Percentiles rank a stretch among this genome's conserved stretches.
phyloP scores from a whole-genome alignment of 805 yeast species.

The Zygotorulaspora danielsina region DNA sequence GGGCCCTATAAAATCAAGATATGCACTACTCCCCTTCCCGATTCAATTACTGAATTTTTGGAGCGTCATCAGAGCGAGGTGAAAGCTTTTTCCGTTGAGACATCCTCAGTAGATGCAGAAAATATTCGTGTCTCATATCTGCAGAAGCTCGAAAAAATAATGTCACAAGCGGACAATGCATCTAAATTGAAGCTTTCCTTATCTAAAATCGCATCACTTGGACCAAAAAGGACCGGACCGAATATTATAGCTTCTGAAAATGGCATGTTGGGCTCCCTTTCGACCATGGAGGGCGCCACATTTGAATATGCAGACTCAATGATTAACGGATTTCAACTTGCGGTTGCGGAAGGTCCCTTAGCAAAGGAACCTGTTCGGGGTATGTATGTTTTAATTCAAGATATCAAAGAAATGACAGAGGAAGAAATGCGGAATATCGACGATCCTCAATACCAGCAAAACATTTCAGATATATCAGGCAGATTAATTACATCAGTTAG shows the following conservation, averaged over 20 bases:
- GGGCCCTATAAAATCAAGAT: constrained; percentile 46
- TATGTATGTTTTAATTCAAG: constrained; percentile 51
- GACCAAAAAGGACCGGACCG: constrained; percentile 72
- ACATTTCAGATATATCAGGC: constrained; percentile 54
- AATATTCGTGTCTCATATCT: constrained; percentile 28
- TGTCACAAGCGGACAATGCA: constrained; percentile 12
- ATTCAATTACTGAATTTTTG: constrained; percentile 46
- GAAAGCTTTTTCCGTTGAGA: constrained; percentile 23
- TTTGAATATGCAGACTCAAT: constrained; percentile 57
- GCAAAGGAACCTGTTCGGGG: constrained; percentile 88
- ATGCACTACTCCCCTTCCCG: constrained; percentile 53
- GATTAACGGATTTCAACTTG: constrained; percentile 78
- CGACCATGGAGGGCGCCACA: constrained; percentile 14
- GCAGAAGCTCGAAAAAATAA: constrained; percentile 30
- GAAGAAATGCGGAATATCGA: constrained; percentile 27
- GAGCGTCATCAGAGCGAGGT: constrained; percentile 45
- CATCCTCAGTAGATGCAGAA: constrained; percentile 13
- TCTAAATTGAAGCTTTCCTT: constrained; percentile 10
- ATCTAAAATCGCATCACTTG: constrained; percentile 57
- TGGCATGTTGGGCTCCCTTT: constrained; percentile 36
- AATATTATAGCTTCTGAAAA: constrained; percentile 55
- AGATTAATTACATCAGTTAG: constrained; percentile 69
- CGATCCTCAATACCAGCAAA: constrained; percentile 25
- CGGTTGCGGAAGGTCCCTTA: constrained; percentile 80
- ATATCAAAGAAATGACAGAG: constrained; percentile 33